Base-by-base conservation (phyloP, 495 filamentous ascomycete species). In the Penicillium malachiteum region DNA sequence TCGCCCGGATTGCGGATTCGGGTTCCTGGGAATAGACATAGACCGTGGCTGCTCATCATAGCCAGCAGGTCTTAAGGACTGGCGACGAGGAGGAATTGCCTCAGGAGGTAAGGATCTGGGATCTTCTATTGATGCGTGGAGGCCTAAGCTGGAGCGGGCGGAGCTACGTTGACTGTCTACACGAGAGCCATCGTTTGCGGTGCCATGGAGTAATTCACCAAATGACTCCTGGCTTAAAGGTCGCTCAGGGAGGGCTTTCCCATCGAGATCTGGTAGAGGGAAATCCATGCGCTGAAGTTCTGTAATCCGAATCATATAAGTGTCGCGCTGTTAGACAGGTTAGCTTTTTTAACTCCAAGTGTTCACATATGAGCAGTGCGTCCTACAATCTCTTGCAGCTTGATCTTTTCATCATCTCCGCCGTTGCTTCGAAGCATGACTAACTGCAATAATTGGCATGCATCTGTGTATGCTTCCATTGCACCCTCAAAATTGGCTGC, bases 401-500 rank as follows among this genome's bases (percentile, higher is more conserved):
- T 97, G 51, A 81, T 76, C 66, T 82, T 86, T 67, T 97, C 91
- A 44, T 81, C 79, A n/a, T 92, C 88, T 31, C 89, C 86, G 6
- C 83, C 87, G 32, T 86, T 83, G 57, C 89, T 95, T 58, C 89
- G 83, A 31, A 81, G 67, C 83, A 97, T 88, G n/a, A 97, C 92
- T 58, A 91, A 81, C 60, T 91, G 86, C 26, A 98, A 74, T 58
- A 97, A 73, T 18, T 81, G 77, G 62, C 95, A 96, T 5, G 93
- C 92, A 72, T 97, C 95, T 14, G 78, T 79, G 66, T 98, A 98
- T 21, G 94, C 92, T 62, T 90, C 84, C 75, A 94, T 87, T 31
- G 94, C 94, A 21, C 92, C 92, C 67, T 94, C 91, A 59, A 92
- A 88, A 68, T 97, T 96, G 62, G 92, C 88, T 4, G 90, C 91